phyloP scores from a whole-genome alignment of 2,329 filamentous ascomycete genomes.

The Aspergillus costaricaensis region DNA sequence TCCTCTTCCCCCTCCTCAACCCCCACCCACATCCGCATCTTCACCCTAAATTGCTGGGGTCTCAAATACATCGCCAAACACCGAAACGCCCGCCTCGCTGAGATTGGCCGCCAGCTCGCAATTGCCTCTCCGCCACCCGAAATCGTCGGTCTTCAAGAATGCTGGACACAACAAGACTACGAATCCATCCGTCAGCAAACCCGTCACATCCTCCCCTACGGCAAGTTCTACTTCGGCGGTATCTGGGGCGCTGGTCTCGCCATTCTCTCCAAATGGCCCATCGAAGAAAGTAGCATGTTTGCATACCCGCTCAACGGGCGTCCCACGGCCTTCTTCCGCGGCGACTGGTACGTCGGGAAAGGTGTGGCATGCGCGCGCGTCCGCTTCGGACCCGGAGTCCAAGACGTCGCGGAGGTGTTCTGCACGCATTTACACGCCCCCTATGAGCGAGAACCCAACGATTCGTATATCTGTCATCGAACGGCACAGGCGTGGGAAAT shows the following conservation, averaged over 20 bases:
- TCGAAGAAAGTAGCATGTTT: slow-evolving; percentile 84
- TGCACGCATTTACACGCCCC: slow-evolving; percentile 90
- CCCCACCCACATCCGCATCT: slow-evolving; percentile 67
- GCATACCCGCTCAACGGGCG: slow-evolving; percentile 89
- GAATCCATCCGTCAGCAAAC: slow-evolving; percentile 73
- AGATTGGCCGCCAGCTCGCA: slow-evolving; percentile 82
- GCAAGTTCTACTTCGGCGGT: slow-evolving; percentile 89
- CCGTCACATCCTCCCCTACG: slow-evolving; percentile 74
- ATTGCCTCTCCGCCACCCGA: slow-evolving; percentile 67
- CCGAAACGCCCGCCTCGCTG: slow-evolving; percentile 73
- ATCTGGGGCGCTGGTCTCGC: slow-evolving; percentile 87
- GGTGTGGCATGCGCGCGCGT: slow-evolving; percentile 84
- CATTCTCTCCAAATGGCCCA: slow-evolving; percentile 88
- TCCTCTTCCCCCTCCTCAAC: slow-evolving; percentile 47
- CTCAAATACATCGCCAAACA: slow-evolving; percentile 81
- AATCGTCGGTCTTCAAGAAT: slow-evolving; percentile 93
- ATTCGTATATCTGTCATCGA: slow-evolving; percentile 87
- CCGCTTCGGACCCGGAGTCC: slow-evolving; percentile 63
- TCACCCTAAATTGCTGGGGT: slow-evolving; percentile 97
- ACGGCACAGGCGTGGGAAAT: slow-evolving; percentile 95
- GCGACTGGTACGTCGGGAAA: slow-evolving; percentile 96
- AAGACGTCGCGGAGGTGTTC: slow-evolving; percentile 82
- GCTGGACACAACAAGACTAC: slow-evolving; percentile 87
- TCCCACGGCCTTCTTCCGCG: slow-evolving; percentile 89
- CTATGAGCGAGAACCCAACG: slow-evolving; percentile 75